These are phyloP conservation scores for Plasmopara viticola DNA, from an alignment of 352 stramenopile species.

Conservation along the genomic window DNA sequence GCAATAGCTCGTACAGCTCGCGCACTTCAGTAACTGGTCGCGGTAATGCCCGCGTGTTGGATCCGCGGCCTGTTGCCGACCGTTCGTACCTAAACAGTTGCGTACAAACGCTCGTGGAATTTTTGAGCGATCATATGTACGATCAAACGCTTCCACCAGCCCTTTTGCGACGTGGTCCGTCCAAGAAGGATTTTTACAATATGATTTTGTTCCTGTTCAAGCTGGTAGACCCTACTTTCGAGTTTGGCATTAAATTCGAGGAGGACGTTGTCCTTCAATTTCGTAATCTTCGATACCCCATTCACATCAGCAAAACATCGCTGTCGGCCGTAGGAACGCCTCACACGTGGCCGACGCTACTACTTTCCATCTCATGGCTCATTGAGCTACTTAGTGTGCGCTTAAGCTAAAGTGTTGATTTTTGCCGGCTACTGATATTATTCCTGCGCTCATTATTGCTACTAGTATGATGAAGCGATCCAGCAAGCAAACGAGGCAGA, in stretches of 20 bases:
- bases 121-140: slow-evolving; percentile 88
- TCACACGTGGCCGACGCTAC: slow-evolving; percentile 94
- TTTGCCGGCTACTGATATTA: slow-evolving; percentile 8
- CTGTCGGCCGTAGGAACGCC: slow-evolving; percentile 91
- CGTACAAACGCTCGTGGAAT: slow-evolving; percentile 92
- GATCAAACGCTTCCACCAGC: slow-evolving; percentile 89
- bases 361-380: slow-evolving; percentile 96
- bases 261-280: slow-evolving; percentile 68
- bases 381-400: slow-evolving; percentile 90
- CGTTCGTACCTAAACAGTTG: slow-evolving; percentile 89
- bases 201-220: slow-evolving; percentile 97
- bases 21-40: slow-evolving; percentile 44
- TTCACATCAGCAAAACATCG: slow-evolving; percentile 94
- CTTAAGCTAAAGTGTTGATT: slow-evolving; percentile 5
- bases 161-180: slow-evolving; percentile 88
- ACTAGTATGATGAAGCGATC: slow-evolving; percentile 80
- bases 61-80: slow-evolving; percentile 86
- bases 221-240: slow-evolving; percentile 89
- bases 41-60: slow-evolving; percentile 36
- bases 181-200: slow-evolving; percentile 96
- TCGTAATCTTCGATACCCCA: slow-evolving; percentile 89
- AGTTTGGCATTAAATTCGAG: slow-evolving; percentile 71
- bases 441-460: slow-evolving; percentile 1
- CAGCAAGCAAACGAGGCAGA: slow-evolving; percentile 48
- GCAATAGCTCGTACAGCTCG: slow-evolving; percentile 60